phyloP scores from a whole-genome alignment of 2,329 filamentous ascomycete species.

The Pseudofabraea citricarpa region DNA sequence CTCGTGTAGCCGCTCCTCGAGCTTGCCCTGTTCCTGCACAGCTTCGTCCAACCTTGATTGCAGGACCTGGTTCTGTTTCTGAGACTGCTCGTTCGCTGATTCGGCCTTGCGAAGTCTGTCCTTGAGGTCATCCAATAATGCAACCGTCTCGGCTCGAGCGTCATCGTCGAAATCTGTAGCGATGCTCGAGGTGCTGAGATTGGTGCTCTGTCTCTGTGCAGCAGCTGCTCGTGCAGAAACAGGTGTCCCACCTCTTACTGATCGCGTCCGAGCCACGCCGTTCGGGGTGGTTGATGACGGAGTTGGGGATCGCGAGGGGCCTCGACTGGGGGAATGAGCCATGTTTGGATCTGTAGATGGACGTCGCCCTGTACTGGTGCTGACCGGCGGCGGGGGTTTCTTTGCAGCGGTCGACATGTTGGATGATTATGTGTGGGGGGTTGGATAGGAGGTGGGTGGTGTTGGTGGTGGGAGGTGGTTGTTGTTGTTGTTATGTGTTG shows the following conservation, averaged over 20 bases:
- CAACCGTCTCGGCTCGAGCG: constrained; percentile 72
- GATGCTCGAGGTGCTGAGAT: constrained; percentile 22
- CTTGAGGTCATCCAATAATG: constrained; percentile 78
- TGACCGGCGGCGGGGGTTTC: constrained; percentile 28
- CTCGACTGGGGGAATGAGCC: constrained; percentile 16
- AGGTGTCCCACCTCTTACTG: constrained; percentile 58
- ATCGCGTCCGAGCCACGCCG: constrained; percentile 53
- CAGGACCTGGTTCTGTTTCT: constrained; percentile 79
- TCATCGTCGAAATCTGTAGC: constrained; percentile 59
- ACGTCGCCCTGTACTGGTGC: constrained; percentile 19
- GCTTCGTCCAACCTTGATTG: constrained; percentile 85
- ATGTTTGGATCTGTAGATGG: constrained; percentile 23
- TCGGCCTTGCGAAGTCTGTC: constrained; percentile 79
- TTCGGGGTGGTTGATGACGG: constrained; percentile 20
- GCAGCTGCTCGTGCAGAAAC: constrained; percentile 71
- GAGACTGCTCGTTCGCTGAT: constrained; percentile 68
- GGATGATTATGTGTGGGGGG: neutral
- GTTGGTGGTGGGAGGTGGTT: constrained; percentile 4
- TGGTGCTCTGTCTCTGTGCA: constrained; percentile 49
- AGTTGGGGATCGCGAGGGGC: constrained; percentile 20
- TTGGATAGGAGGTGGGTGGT: constrained; percentile 28
- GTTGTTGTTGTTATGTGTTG: constrained; percentile 3
- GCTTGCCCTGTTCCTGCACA: constrained; percentile 72
- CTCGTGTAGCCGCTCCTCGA: constrained; percentile 87
- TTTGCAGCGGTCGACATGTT: constrained; percentile 38